These are phyloP conservation scores for Amanita phalloides DNA, from an alignment of 768 basidiomycete genomes.

Conservation along the genomic window DNA sequence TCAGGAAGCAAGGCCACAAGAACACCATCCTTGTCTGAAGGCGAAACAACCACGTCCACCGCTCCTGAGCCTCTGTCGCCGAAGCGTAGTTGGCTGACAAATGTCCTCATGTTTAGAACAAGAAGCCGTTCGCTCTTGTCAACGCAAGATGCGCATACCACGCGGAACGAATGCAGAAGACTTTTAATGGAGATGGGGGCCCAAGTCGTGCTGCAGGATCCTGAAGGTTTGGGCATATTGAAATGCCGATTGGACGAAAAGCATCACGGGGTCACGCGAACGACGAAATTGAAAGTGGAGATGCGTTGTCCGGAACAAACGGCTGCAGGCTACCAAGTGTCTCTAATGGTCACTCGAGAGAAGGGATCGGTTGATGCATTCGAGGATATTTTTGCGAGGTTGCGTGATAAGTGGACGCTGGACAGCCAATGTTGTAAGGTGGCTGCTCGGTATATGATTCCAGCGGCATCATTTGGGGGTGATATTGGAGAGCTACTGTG, in stretches of 20 bases:
- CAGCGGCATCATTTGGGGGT: conserved; percentile 2
- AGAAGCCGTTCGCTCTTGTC: conserved; percentile 49
- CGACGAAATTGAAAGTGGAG: conserved; percentile 72
- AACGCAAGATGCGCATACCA: conserved; percentile 45
- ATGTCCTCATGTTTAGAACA: conserved; percentile 81
- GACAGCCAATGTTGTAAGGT: conserved; percentile 19
- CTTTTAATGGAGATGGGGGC: conserved; percentile 67
- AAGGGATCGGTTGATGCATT: conserved; percentile 81
- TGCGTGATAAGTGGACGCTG: conserved; percentile 64
- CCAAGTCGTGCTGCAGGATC: conserved; percentile 51
- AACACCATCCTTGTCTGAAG: conserved; percentile 38
- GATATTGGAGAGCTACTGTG: not conserved
- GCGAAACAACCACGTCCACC: conserved; percentile 16
- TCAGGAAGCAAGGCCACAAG: conserved; percentile 9
- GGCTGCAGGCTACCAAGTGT: conserved; percentile 31
- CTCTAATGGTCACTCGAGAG: conserved; percentile 66
- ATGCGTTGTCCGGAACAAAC: conserved; percentile 37
- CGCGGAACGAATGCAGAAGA: conserved; percentile 63
- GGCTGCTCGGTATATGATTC: not conserved
- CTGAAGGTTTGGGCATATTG: conserved; percentile 54
- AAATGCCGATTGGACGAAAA: conserved; percentile 67
- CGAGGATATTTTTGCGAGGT: conserved; percentile 56
- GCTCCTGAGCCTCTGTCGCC: conserved; percentile 30
- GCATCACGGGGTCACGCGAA: conserved; percentile 39
- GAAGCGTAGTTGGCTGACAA: conserved; percentile 76